phyloP scores from a whole-genome alignment of 176 grass and related monocot species.

The Oryza glaberrima region DNA sequence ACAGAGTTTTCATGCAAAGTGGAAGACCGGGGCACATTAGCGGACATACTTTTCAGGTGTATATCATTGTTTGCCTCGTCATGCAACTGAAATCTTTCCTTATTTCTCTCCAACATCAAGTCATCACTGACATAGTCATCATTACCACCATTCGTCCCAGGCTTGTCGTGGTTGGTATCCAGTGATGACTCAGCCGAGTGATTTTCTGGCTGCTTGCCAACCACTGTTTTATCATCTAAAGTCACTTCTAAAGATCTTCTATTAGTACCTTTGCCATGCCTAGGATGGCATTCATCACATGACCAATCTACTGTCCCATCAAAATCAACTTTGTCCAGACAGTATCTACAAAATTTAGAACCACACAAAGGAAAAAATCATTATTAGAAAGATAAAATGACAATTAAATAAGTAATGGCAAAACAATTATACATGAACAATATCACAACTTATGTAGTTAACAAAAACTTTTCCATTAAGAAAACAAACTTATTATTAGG shows the following conservation, averaged over 20 bases:
- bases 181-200: not conserved
- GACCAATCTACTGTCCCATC: slow-evolving; percentile 36
- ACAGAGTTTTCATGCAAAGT: not conserved
- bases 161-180: not conserved
- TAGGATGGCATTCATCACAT: slow-evolving; percentile 32
- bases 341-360: slow-evolving; percentile 42
- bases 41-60: slow-evolving; percentile 2
- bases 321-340: slow-evolving; percentile 32
- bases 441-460: not conserved
- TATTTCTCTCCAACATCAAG: not conserved
- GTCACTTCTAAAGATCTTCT: slow-evolving; percentile 14
- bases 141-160: not conserved
- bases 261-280: slow-evolving; percentile 1
- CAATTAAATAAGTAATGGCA: slow-evolving; percentile 9
- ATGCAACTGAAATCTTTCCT: slow-evolving; percentile 1
- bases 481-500: not conserved
- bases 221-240: slow-evolving; percentile 27
- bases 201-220: not conserved
- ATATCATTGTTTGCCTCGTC: not conserved
- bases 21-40: not conserved
- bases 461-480: not conserved
- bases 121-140: not conserved
- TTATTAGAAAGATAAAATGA: not conserved
- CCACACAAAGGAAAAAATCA: not conserved
- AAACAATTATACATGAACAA: not conserved